Percentiles rank a stretch among this genome's conserved stretches.
Evolutionary conservation across 2,329 filamentous ascomycete species (phyloP).

Genomic region (Aspergillus novofumigatus): DNA sequence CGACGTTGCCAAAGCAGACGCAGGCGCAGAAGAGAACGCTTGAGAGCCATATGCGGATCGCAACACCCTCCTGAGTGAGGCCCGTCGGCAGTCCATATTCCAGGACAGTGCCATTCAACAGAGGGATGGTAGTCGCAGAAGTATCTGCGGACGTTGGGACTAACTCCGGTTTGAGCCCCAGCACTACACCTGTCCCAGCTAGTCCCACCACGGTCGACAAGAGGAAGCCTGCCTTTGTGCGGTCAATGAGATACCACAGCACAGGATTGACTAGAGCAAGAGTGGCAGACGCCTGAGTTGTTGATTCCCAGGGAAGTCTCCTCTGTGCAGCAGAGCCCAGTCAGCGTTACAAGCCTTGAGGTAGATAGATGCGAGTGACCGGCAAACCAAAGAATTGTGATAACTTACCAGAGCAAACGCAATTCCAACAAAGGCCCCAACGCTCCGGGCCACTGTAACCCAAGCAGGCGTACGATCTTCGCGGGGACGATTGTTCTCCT

Average conservation of each 20-base stretch:
- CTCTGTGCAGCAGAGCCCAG: conserved; percentile 52
- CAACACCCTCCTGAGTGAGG: conserved; percentile 50
- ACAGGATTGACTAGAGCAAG: conserved; percentile 88
- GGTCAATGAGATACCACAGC: conserved; percentile 94
- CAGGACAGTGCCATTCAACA: conserved; percentile 27
- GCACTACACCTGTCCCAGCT: conserved; percentile 66
- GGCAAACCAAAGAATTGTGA: not conserved
- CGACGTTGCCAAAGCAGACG: conserved; percentile 94
- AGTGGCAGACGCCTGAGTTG: conserved; percentile 85
- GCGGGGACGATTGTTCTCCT: conserved; percentile 27
- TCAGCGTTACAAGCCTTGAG: not conserved
- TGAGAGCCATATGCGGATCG: conserved; percentile 78
- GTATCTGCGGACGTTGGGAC: conserved; percentile 62
- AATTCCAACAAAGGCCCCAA: conserved; percentile 69
- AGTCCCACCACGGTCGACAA: conserved; percentile 71
- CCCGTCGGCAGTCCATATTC: conserved; percentile 29
- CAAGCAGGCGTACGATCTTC: conserved; percentile 48
- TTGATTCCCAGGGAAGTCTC: conserved; percentile 87
- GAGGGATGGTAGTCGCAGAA: conserved; percentile 23
- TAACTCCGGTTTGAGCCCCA: conserved; percentile 72
- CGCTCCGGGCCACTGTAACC: conserved; percentile 66
- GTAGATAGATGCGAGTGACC: not conserved
- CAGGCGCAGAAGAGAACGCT: conserved; percentile 94
- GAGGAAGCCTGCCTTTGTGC: conserved; percentile 77
- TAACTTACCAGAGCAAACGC: conserved; percentile 72